phyloP scores from a whole-genome alignment of 495 filamentous ascomycete species.

The Aspergillus leporis region DNA sequence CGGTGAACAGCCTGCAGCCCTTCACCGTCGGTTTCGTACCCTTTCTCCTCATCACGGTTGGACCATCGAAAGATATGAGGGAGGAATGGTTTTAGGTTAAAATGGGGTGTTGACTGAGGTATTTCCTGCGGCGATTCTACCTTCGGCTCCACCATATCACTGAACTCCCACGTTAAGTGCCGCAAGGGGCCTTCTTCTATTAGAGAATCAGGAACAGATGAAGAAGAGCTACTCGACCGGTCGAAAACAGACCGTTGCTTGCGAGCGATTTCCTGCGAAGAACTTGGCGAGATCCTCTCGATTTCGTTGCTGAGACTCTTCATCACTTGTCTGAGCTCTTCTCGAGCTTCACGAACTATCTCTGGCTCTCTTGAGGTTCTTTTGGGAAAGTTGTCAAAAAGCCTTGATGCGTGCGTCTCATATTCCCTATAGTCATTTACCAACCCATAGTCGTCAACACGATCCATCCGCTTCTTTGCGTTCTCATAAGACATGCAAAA shows the following conservation, averaged over 20 bases:
- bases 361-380: conserved; percentile 24
- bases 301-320: conserved; percentile 58
- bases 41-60: conserved; percentile 34
- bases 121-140: conserved; percentile 40
- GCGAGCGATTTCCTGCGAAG: conserved; percentile 47
- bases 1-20: conserved; percentile 16
- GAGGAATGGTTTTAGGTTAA: conserved; percentile 37
- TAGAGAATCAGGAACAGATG: conserved; percentile 42
- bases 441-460: conserved; percentile 56
- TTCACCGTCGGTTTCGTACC: conserved; percentile 50
- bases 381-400: conserved; percentile 46
- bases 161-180: conserved; percentile 35
- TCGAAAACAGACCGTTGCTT: conserved; percentile 70
- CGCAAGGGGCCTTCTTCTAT: conserved; percentile 37
- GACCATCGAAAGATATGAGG: conserved; percentile 40
- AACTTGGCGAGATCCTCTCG: conserved; percentile 52
- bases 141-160: conserved; percentile 27
- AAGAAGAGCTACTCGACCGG: conserved; percentile 65
- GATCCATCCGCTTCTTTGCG: conserved; percentile 58
- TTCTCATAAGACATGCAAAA: conserved; percentile 64
- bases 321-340: conserved; percentile 49
- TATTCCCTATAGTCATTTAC: conserved; percentile 73
- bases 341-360: conserved; percentile 48
- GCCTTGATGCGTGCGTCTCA: conserved; percentile 62
- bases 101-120: conserved; percentile 20